phyloP scores from a whole-genome alignment of 345 rosid genomes.

The Luvunga scandens region DNA sequence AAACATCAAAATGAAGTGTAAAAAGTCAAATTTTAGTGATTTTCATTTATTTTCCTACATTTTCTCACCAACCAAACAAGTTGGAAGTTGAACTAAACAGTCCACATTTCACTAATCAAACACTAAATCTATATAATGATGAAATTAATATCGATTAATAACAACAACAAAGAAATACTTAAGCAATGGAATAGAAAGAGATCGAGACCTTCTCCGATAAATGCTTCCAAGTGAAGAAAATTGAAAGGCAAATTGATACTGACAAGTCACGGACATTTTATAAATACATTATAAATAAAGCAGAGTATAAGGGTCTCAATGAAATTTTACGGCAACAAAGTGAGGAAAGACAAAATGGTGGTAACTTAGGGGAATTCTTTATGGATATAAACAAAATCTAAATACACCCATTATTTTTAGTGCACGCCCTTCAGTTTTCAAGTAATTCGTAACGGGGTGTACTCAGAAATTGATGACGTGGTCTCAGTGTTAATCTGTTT shows the following conservation, averaged over 20 bases:
- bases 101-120: not conserved
- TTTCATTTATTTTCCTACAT: not conserved
- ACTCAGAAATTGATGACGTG: too few relatives aligned
- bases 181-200: not conserved
- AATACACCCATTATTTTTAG: too few relatives aligned
- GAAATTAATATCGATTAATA: not conserved
- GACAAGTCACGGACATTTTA: not conserved
- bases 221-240: not conserved
- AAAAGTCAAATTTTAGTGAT: not conserved
- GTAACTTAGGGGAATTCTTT: too few relatives aligned
- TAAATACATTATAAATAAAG: too few relatives aligned
- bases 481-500: too few relatives aligned
- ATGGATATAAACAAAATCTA: too few relatives aligned
- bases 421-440: accelerated
- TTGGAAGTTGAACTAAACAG: not conserved
- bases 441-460: too few relatives aligned
- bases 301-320: too few relatives aligned
- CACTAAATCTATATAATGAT: not conserved
- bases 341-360: too few relatives aligned
- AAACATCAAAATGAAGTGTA: not conserved
- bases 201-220: not conserved
- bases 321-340: too few relatives aligned
- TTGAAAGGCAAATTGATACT: not conserved
- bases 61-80: slow-evolving; percentile 2
- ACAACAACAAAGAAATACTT: not conserved